Evolutionary conservation across 2,329 filamentous ascomycete genomes (phyloP), one percentile per base, ranked within the genome.

Genomic region (Thielaviopsis punctulata): DNA sequence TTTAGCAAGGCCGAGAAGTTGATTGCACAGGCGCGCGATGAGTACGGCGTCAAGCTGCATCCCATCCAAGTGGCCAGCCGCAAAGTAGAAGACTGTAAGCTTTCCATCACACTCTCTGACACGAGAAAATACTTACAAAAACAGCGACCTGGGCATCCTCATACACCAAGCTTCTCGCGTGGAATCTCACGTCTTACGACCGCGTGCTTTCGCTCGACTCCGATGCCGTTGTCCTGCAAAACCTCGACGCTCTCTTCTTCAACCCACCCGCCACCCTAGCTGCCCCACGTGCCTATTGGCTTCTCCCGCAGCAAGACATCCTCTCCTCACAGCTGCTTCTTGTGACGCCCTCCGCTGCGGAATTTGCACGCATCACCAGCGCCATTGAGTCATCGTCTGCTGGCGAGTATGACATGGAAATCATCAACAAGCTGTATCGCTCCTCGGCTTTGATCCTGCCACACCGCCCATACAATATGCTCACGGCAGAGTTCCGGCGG

Each of bases 261-360:
- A 68, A 83, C 1, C 83, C 82, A 0, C 62, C 67, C 1, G 71
- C 73, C 1, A 68, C 73, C 1, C 72, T 82, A 3, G 81, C 81
- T 2, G 80, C 86, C 73, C 80, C 82, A 1, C 75, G 79, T 27
- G 83, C 82, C 8, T 86, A 86, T 62, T 86, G 82, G 82, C 67
- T 78, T 1, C 68, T 75, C 4, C 74, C 74, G 0, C 66, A 70
- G 0, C 68, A 67, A 8, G 69, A 69, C 56, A 69, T 71, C 2
- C 68, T 86, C 10, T 77, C 78, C 0, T 78, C 77, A 2, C 71
- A 80, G 48, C 60, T 84, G 39, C 71, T 84, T 61, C 71, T 85
- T 4, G 65, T 84, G 33, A 67, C 79, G 47, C 82, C 82, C 0
- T 75, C 72, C 2, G 60, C 65, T 15, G 58, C 59, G 9, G 79